These are phyloP conservation scores for Kazachstania africana DNA, from an alignment of 805 yeast genomes.

Conservation along the genomic window DNA sequence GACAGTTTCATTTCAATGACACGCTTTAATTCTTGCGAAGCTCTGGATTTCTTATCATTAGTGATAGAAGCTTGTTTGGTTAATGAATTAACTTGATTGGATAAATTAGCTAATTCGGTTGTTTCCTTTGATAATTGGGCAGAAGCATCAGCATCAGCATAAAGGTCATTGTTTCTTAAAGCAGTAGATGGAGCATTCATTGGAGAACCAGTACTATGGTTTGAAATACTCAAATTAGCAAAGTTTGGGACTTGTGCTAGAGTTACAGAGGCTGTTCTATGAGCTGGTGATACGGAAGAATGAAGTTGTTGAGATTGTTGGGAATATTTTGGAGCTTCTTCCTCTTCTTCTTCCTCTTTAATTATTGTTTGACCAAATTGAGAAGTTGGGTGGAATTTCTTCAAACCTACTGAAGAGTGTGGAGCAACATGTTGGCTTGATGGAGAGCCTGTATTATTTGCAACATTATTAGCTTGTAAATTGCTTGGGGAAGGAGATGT, in stretches of 20 bases:
- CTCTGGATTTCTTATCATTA: constrained; percentile 57
- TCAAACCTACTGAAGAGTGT: constrained; percentile 24
- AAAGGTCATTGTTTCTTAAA: constrained; percentile 33
- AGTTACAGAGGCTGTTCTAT: constrained; percentile 30
- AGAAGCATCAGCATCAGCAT: constrained; percentile 49
- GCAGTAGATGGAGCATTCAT: not conserved
- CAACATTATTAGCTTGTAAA: constrained; percentile 4
- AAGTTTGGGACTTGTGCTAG: constrained; percentile 26
- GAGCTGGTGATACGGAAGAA: constrained; percentile 22
- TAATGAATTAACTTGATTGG: constrained; percentile 73
- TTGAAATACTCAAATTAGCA: constrained; percentile 10
- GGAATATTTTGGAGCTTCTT: constrained; percentile 17
- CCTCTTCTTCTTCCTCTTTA: constrained; percentile 22
- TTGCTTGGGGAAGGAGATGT: constrained; percentile 26
- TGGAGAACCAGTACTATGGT: constrained; percentile 1
- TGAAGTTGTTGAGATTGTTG: constrained; percentile 6
- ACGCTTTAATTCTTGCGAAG: constrained; percentile 66
- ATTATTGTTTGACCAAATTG: constrained; percentile 69
- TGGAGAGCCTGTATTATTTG: not conserved
- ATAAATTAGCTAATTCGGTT: constrained; percentile 74
- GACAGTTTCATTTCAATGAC: constrained; percentile 57
- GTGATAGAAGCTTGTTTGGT: constrained; percentile 61
- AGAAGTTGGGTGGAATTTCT: constrained; percentile 68
- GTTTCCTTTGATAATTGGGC: constrained; percentile 67
- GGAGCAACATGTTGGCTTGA: constrained; percentile 10